A percentile compares a stretch with the other conserved stretches of the same genome.
Evolutionary conservation across 164 flowering plant genomes (phyloP).

Genomic region (Vitis labrusca): DNA sequence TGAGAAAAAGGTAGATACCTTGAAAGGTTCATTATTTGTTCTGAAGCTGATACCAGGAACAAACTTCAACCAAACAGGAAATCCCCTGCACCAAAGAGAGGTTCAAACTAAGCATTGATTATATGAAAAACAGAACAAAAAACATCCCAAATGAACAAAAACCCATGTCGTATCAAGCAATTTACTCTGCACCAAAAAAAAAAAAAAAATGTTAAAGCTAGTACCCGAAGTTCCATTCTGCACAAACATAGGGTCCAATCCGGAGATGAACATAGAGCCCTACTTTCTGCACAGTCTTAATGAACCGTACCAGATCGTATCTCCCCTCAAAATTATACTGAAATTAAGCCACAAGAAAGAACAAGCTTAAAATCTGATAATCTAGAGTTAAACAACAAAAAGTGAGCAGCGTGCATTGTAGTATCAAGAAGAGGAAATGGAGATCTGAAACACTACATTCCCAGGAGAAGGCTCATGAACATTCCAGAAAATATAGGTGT

Average conservation of each 20-base stretch:
- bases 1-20: not conserved
- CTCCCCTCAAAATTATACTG: constrained; percentile 54
- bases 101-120: no score
- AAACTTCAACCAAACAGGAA: constrained; percentile 9
- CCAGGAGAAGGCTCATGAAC: constrained; percentile 3
- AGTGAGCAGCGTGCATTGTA: no score
- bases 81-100: not conserved
- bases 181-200: no score
- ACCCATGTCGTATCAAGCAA: no score
- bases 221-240: constrained; percentile 56
- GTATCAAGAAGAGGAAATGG: not conserved
- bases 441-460: not conserved
- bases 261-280: constrained; percentile 50
- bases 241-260: constrained; percentile 58
- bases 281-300: constrained; percentile 33
- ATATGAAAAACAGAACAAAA: no score
- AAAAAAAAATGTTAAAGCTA: not conserved
- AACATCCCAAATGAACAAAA: no score
- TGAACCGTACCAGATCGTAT: constrained; percentile 50
- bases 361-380: not conserved
- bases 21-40: constrained; percentile 8
- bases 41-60: constrained; percentile 7
- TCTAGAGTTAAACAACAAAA: no score
- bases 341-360: not conserved
- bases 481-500: not conserved